phyloP scores from a whole-genome alignment of 2,329 filamentous ascomycete genomes.

The Westerdykella ornata region DNA sequence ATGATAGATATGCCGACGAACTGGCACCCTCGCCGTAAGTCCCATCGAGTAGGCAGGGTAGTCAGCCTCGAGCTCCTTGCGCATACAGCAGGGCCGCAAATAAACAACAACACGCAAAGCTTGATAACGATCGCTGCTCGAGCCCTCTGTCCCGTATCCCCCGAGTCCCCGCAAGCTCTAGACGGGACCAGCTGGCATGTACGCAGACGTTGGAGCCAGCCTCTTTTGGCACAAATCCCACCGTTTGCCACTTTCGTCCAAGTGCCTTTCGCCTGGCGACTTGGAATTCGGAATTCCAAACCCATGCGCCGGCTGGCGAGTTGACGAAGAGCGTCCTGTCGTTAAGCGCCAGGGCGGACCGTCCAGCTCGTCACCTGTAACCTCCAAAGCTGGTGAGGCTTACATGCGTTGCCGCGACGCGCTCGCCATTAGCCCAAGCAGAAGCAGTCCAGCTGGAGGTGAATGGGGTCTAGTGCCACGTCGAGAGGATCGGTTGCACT shows the following conservation, averaged over 20 bases:
- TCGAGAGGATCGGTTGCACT: slow-evolving; percentile 5
- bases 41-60: background rate
- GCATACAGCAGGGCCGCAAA: background rate
- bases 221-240: no score
- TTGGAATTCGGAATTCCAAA: background rate
- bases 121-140: background rate
- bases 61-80: no score
- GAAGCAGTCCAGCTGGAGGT: background rate
- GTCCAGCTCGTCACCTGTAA: background rate
- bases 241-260: slow-evolving; percentile 6
- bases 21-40: background rate
- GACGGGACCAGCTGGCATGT: slow-evolving; percentile 7
- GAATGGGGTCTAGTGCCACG: no score
- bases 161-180: slow-evolving; percentile 1
- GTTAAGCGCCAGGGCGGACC: slow-evolving; percentile 1
- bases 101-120: background rate
- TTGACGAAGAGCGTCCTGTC: background rate
- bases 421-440: background rate
- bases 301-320: slow-evolving; percentile 4
- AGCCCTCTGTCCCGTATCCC: slow-evolving; percentile 4
- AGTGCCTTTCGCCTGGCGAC: slow-evolving; percentile 1
- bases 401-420: background rate
- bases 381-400: background rate
- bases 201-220: no score
- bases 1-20: no score